These are phyloP conservation scores for Wickerhamomyces rabaulensis DNA, from an alignment of 805 yeast genomes.

Conservation along the genomic window DNA sequence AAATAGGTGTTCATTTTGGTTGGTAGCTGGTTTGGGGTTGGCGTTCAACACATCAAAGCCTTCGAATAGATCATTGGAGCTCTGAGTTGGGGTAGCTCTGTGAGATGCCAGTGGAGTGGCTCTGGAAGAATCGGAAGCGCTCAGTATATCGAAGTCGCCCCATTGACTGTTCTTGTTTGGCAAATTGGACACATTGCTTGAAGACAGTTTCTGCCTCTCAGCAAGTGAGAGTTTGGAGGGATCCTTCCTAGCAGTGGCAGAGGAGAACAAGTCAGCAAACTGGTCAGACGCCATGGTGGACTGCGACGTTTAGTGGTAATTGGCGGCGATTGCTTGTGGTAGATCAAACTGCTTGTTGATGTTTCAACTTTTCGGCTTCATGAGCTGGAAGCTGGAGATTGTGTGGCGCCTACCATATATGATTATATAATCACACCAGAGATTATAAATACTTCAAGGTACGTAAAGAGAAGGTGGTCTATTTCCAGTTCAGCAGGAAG, in stretches of 20 bases:
- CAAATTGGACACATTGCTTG: conserved; percentile 4
- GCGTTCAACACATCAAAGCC: conserved; percentile 16
- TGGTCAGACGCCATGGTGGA: conserved; percentile 12
- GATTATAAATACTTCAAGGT: conserved; percentile 99
- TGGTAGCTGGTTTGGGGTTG: not conserved
- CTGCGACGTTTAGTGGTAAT: too few relatives aligned
- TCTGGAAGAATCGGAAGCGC: conserved; percentile 4
- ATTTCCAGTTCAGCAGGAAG: conserved; percentile 71
- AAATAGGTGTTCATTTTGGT: conserved; percentile 11
- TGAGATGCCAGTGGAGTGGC: not conserved
- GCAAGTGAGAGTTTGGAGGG: conserved; percentile 26
- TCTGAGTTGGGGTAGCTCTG: not conserved
- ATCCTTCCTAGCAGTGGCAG: conserved; percentile 19
- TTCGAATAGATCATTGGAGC: conserved; percentile 15
- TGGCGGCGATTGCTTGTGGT: not conserved
- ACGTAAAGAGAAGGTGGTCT: conserved; percentile 95
- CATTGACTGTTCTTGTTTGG: conserved; percentile 18
- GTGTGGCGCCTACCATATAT: not conserved
- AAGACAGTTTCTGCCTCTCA: conserved; percentile 28
- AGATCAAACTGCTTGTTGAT: not conserved
- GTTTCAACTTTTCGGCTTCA: not conserved
- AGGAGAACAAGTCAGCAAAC: conserved; percentile 23
- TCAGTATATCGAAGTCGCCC: conserved; percentile 35
- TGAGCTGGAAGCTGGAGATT: not conserved
- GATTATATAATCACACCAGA: conserved; percentile 35